These are phyloP conservation scores for Pholiota molesta DNA, from an alignment of 768 basidiomycete genomes.

Conservation along the genomic window DNA sequence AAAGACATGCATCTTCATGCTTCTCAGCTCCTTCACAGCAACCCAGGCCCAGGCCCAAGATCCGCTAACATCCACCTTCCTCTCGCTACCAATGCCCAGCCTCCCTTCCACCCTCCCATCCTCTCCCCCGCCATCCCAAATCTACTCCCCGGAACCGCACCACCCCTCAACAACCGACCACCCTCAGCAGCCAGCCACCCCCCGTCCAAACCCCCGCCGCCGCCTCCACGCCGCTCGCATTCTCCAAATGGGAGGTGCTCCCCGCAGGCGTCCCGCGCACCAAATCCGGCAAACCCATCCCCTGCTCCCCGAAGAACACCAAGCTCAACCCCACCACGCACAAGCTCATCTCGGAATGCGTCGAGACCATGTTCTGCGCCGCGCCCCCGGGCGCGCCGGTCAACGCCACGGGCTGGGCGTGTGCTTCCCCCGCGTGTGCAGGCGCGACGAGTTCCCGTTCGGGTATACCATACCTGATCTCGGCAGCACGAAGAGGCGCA, in stretches of 20 bases:
- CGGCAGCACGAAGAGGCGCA: slow-evolving; percentile 11
- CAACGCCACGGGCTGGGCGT: slow-evolving; percentile 37
- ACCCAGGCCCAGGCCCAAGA: neutral
- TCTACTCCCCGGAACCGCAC: neutral
- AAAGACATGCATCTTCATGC: neutral
- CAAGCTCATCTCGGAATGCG: slow-evolving; percentile 64
- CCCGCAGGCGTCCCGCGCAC: slow-evolving; percentile 23
- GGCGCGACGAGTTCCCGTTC: slow-evolving; percentile 64
- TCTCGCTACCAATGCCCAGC: neutral
- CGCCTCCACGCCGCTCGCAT: neutral
- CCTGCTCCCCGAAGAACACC: slow-evolving; percentile 49
- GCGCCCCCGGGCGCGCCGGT: slow-evolving; percentile 24
- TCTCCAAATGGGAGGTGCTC: slow-evolving; percentile 8
- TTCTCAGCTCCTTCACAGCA: neutral
- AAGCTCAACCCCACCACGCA: slow-evolving; percentile 56
- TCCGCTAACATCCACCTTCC: slow-evolving; percentile 5
- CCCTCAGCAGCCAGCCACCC: neutral
- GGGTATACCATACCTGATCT: slow-evolving; percentile 39
- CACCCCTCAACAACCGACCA: neutral
- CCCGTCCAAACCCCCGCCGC: neutral
- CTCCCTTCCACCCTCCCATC: neutral
- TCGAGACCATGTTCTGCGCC: slow-evolving; percentile 59
- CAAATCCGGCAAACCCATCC: slow-evolving; percentile 27
- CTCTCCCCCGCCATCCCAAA: neutral
- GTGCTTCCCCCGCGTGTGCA: slow-evolving; percentile 57